Base-by-base conservation (phyloP, 2,329 filamentous ascomycete genomes). In the Colletotrichum sp. region DNA sequence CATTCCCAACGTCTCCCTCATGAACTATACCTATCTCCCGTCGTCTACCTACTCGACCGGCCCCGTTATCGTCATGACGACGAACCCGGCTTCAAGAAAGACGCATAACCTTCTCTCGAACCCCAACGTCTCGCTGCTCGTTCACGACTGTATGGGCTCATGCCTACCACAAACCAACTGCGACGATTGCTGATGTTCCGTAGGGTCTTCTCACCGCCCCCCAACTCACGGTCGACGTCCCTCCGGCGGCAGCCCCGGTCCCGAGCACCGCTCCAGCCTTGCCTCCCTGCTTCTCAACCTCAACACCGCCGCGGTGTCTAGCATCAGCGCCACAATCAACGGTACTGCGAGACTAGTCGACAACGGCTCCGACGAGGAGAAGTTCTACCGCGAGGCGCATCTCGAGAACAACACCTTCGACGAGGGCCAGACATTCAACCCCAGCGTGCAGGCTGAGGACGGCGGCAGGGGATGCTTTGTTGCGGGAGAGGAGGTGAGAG, bases 21-120 rank as follows among this genome's bases (percentile, higher is more conserved):
- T 99, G 97, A 98, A 98, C 89, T 99, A 99, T 88, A 99, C 97
- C 82, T 99, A 98, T 87, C 94, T 99, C 26, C 94, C 96, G 52
- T 92, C 90, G 8, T 95, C 94, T 18, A 93, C 92, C 52, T 94
- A 92, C 85, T 90, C 91, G 52, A 82, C 90, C 68, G 86, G 88
- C n/a, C 93, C 95, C n/a, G 94, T 96, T 78, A 98, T 99, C 82
- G 94, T 99, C 89, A 96, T 96, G 94, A 99, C 97, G 72, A 98
- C 94, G 62, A 95, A 95, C 80, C 92, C 93, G 1, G 91, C 92
- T 72, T 95, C 93, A 44, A 93, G 93, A 80, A 97, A 96, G 87
- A 95, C 93, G 34, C 91, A 92, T 80, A 98, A 98, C 84, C 92
- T 99, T 15, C 86, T 94, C 77, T 89, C 91, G 44, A 99, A 99